Percentiles rank a stretch among this genome's conserved stretches.
phyloP scores from a whole-genome alignment of 1,284 basidiomycete species.

The Rhodotorula sp. region DNA sequence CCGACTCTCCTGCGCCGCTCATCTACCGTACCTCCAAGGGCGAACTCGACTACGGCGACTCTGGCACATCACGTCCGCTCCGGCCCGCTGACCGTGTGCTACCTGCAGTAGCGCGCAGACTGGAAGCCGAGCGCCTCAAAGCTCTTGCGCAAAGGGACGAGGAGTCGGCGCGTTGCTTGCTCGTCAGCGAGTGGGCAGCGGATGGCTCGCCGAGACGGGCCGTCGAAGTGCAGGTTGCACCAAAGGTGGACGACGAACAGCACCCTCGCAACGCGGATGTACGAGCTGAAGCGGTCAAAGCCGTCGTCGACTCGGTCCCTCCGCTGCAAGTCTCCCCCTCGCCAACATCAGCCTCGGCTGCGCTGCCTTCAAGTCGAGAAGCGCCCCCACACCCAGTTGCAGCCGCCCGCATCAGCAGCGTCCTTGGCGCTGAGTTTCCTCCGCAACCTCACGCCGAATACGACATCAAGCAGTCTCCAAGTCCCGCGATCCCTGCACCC shows the following conservation, averaged over 20 bases:
- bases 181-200: slow-evolving; percentile 14
- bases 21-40: slow-evolving; percentile 14
- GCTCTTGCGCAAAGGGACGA: not conserved
- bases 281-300: not conserved
- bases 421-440: no score
- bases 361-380: no score
- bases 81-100: slow-evolving; percentile 8
- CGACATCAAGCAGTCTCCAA: not conserved
- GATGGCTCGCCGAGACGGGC: slow-evolving; percentile 14
- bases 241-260: not conserved
- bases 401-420: no score
- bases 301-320: no score
- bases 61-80: not conserved
- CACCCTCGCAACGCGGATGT: not conserved
- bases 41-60: not conserved
- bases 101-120: slow-evolving; percentile 13
- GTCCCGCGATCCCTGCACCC: not conserved
- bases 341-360: no score
- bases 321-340: no score
- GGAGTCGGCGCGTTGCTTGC: not conserved
- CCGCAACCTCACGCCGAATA: no score
- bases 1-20: slow-evolving; percentile 3
- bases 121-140: slow-evolving; percentile 16
- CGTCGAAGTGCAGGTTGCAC: not conserved
- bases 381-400: no score